phyloP scores from a whole-genome alignment of 768 basidiomycete genomes.

The Chalciporus piperatus region DNA sequence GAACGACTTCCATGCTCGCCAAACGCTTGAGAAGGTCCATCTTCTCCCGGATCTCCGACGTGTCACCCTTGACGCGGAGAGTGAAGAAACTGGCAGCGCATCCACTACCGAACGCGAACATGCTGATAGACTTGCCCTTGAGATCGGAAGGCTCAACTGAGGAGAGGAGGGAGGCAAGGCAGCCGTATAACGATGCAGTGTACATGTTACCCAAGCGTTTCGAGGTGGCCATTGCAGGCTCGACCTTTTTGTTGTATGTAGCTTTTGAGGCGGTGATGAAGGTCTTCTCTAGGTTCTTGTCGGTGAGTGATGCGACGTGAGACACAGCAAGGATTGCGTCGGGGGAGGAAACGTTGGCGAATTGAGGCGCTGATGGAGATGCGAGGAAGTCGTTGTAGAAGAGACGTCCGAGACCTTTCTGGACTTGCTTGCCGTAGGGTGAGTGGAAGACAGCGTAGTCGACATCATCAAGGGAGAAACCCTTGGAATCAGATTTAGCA shows the following conservation, averaged over 20 bases:
- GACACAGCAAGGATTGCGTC: constrained; percentile 66
- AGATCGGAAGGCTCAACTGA: constrained; percentile 68
- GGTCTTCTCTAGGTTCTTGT: constrained; percentile 94
- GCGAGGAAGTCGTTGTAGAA: constrained; percentile 90
- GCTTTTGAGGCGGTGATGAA: constrained; percentile 80
- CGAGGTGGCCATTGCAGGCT: constrained; percentile 83
- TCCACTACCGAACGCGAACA: constrained; percentile 97
- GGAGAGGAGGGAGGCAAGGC: constrained; percentile 83
- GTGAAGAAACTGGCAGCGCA: constrained; percentile 95
- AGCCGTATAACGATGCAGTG: constrained; percentile 93
- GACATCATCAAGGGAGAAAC: constrained; percentile 76
- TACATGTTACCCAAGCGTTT: constrained; percentile 97
- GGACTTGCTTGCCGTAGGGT: constrained; percentile 98
- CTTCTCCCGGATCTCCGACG: constrained; percentile 74
- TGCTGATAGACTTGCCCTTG: constrained; percentile 78
- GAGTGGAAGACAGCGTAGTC: constrained; percentile 97
- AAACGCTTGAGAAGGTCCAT: constrained; percentile 79
- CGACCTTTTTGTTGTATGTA: constrained; percentile 71
- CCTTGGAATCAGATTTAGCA: constrained; percentile 25
- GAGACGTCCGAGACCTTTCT: constrained; percentile 93
- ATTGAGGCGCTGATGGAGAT: constrained; percentile 65
- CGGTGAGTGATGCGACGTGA: constrained; percentile 75
- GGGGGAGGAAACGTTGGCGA: constrained; percentile 67
- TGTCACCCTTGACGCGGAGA: constrained; percentile 84
- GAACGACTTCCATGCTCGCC: constrained; percentile 83